Conservation (phyloP, 331 rosid genomes). For the Telfairia occidentalis region DNA sequence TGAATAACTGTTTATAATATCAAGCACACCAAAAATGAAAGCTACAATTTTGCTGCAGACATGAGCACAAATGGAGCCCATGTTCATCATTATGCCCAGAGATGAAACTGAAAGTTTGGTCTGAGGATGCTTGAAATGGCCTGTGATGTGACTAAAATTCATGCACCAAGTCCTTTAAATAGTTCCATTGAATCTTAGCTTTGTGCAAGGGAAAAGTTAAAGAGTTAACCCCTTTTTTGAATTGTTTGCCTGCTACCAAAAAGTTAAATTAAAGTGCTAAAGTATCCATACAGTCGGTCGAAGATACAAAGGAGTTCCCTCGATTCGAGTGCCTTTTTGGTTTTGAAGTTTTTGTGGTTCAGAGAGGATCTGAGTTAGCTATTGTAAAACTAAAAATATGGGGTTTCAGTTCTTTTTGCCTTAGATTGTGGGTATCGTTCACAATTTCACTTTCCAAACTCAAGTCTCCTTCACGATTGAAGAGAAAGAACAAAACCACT, state of each 20-base stretch:
- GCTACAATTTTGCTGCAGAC: slow-evolving; percentile 9
- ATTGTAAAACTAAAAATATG: background rate
- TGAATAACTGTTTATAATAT: background rate
- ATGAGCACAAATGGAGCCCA: slow-evolving; percentile 12
- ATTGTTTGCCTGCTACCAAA: slow-evolving; percentile 5
- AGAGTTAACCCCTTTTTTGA: background rate
- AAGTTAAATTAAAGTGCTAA: slow-evolving; percentile 4
- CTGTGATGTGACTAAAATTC: slow-evolving; percentile 11
- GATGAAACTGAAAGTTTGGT: slow-evolving; percentile 9
- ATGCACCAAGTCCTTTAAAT: slow-evolving; percentile 1
- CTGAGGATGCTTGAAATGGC: slow-evolving; percentile 8
- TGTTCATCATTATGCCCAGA: slow-evolving; percentile 10
- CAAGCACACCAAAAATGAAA: slow-evolving; percentile 5
- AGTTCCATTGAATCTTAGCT: slow-evolving; percentile 12
- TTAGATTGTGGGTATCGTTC: background rate
- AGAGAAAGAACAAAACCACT: background rate
- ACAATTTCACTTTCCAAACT: background rate
- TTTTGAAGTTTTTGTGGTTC: background rate
- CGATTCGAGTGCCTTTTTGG: background rate
- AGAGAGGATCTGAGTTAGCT: background rate
- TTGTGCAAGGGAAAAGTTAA: slow-evolving; percentile 7
- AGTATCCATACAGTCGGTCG: background rate
- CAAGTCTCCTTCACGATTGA: background rate
- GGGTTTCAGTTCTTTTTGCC: background rate
- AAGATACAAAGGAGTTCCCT: background rate